Base-by-base conservation (phyloP, 352 stramenopile species). In the Peronospora destructor region DNA sequence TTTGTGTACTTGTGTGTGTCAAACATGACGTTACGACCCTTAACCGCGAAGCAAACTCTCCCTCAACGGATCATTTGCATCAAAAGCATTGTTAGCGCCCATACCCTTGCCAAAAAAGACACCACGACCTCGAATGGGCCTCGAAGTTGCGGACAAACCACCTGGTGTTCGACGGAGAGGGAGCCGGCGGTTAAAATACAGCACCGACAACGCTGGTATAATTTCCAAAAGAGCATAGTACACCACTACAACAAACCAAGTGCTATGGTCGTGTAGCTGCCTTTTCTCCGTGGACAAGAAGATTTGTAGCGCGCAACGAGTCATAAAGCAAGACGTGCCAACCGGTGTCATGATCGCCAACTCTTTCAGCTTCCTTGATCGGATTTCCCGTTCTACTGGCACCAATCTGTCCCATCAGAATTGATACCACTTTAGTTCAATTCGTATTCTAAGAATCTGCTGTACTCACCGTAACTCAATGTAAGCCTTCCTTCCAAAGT, bases 171-270 rank as follows among this genome's bases (percentile, higher is more conserved):
- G 64, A 7, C 63, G 66, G 13, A 70, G 60, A 29, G 84, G 84
- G 14, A 94, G 61, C 9, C 80, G 77, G 0, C 81, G 81, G 53
- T 92, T 90, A 53, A 92, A 94, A 48, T 88, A 91, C 29, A 94
- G 38, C 14, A 92, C 76, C 21, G 77, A 82, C 39, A 90, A 50
- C 2, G 77, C 75, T 28, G 84, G 84, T 6, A 89, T 59, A 41
- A 92, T 80, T 62, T 94, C 84, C 34, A 94, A 47, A 6, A 92
- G 48, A 25, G 66, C 78, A 48, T 94, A 94, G 46, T 88, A 90
- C 9, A 91, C 65, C 4, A 91, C 53, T 23, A 94, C 74, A 3
- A 91, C 46, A 58, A 91, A 64, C 81, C 81, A 94, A 38, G 77
- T 89, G 49, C 68, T 75, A 32, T 64, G 60, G 54, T 90, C 74